Evolutionary conservation across 192 early-diverging fungal species (phyloP).

Genomic region (Entomortierella lignicola): DNA sequence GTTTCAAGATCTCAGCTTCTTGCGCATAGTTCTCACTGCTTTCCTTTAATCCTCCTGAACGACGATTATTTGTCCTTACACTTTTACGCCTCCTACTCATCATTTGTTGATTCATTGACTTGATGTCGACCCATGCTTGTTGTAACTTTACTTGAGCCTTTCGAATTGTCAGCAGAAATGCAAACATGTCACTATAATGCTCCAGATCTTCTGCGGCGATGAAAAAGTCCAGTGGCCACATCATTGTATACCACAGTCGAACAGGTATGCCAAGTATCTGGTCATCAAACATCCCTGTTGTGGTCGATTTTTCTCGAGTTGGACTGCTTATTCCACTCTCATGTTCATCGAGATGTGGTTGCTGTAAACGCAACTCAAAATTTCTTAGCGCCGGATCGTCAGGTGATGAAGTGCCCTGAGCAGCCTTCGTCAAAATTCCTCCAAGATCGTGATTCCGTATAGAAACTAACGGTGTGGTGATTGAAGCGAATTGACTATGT

Average conservation of each 20-base stretch:
- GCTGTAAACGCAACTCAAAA: conserved; percentile 28
- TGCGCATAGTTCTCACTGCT: conserved; percentile 19
- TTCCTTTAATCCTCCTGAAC: not conserved
- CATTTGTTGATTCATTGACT: conserved; percentile 52
- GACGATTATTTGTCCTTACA: conserved; percentile 6
- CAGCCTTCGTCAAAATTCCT: conserved; percentile 30
- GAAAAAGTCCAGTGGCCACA: conserved; percentile 80
- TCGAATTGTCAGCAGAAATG: conserved; percentile 70
- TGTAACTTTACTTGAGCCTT: conserved; percentile 66
- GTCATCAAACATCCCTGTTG: conserved; percentile 54
- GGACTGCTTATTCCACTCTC: not conserved
- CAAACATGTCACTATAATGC: conserved; percentile 70
- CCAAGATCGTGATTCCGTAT: conserved; percentile 40
- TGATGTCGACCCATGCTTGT: conserved; percentile 54
- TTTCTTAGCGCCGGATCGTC: conserved; percentile 21
- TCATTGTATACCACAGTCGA: conserved; percentile 64
- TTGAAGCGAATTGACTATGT: conserved; percentile 21
- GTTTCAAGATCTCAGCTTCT: conserved; percentile 41
- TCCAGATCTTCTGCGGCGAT: conserved; percentile 67
- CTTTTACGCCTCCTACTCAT: conserved; percentile 20
- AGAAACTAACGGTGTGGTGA: conserved; percentile 27
- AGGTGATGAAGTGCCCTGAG: conserved; percentile 28
- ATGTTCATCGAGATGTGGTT: not conserved
- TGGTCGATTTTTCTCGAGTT: not conserved
- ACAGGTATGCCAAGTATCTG: conserved; percentile 65